Conservation (phyloP, 192 early-diverging fungal species). For the Entophlyctis helioformis region DNA sequence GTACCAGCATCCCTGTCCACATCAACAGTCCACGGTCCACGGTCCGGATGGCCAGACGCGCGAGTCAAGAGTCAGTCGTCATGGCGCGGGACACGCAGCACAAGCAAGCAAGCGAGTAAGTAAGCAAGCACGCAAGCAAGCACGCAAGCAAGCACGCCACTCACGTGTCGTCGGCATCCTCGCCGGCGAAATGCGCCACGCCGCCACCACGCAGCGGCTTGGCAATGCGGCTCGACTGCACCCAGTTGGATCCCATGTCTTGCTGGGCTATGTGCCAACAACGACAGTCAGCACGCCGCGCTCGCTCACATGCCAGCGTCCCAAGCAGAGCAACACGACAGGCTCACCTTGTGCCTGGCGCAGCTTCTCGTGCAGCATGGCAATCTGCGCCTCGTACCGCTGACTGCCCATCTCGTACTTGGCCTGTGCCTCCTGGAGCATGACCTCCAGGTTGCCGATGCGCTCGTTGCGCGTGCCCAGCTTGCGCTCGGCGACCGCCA, state of each 20-base stretch:
- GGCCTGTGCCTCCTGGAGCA: constrained; percentile 73
- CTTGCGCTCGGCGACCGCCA: constrained; percentile 82
- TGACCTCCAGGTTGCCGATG: constrained; percentile 76
- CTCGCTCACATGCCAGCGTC: not conserved
- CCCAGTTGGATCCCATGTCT: constrained; percentile 16
- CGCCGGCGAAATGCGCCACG: constrained; percentile 20
- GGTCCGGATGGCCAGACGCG: too few relatives aligned
- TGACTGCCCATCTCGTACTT: constrained; percentile 59
- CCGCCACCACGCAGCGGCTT: constrained; percentile 87
- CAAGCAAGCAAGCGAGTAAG: not conserved
- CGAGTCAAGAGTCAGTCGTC: not conserved
- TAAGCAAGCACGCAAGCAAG: not conserved
- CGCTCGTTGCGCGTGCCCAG: constrained; percentile 85
- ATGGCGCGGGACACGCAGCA: not conserved
- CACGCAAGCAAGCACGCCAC: not conserved
- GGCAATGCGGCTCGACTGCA: constrained; percentile 67
- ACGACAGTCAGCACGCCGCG: too few relatives aligned
- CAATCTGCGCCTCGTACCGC: constrained; percentile 74
- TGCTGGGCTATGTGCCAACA: too few relatives aligned
- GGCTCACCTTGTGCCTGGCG: constrained; percentile 65
- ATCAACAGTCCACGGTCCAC: too few relatives aligned
- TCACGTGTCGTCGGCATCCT: constrained; percentile 12
- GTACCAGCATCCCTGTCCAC: too few relatives aligned
- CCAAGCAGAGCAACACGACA: not conserved
- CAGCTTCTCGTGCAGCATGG: constrained; percentile 62